A percentile compares a stretch with the other conserved stretches of the same genome.
These are phyloP conservation scores for Suhomyces atakaporum DNA, from an alignment of 1,139 yeast genomes.

Conservation along the genomic window DNA sequence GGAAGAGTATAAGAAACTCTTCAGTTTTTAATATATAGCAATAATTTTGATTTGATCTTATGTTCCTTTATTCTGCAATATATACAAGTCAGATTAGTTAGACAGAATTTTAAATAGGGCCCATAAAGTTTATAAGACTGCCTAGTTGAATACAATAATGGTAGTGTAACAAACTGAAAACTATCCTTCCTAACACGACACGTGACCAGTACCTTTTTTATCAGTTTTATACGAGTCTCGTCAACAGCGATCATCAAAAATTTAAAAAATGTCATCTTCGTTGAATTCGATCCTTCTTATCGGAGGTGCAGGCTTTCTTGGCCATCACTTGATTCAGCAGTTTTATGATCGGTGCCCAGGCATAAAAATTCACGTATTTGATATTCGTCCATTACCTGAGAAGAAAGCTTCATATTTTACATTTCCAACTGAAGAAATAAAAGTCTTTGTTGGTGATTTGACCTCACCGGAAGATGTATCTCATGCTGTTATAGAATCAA, in stretches of 20 bases:
- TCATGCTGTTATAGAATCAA: conserved; percentile 57
- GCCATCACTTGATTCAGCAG: conserved; percentile 86
- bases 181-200: too few relatives aligned
- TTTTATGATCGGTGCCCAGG: conserved; percentile 68
- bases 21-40: conserved; percentile 27
- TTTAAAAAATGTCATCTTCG: conserved; percentile 3
- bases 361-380: conserved; percentile 82
- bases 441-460: conserved; percentile 78
- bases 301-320: conserved; percentile 96
- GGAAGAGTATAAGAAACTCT: conserved; percentile 28
- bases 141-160: too few relatives aligned
- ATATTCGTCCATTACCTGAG: conserved; percentile 83
- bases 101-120: too few relatives aligned
- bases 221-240: too few relatives aligned
- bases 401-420: conserved; percentile 70
- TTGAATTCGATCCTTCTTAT: conserved; percentile 71
- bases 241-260: not conserved
- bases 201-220: too few relatives aligned
- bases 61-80: too few relatives aligned
- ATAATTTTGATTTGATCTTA: not conserved
- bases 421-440: conserved; percentile 59
- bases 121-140: too few relatives aligned
- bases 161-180: too few relatives aligned
- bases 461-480: conserved; percentile 72
- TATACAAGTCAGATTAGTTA: too few relatives aligned